phyloP scores from a whole-genome alignment of 2,329 filamentous ascomycete species.

The Orbilia brochopaga region DNA sequence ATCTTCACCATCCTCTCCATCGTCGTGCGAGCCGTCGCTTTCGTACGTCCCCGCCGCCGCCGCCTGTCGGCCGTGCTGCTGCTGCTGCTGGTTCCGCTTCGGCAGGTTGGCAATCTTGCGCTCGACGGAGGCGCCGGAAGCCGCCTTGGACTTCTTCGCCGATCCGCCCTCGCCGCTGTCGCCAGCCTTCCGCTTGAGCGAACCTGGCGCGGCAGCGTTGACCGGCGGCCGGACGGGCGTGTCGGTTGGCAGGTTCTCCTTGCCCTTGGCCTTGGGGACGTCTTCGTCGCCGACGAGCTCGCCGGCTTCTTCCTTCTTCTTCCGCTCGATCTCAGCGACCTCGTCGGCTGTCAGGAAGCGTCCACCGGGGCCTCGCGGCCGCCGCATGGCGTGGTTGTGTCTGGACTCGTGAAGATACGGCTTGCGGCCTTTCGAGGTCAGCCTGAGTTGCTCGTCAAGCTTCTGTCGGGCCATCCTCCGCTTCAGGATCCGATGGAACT shows the following conservation, averaged over 20 bases:
- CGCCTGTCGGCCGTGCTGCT: conserved; percentile 39
- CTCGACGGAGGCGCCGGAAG: conserved; percentile 38
- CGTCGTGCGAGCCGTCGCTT: conserved; percentile 50
- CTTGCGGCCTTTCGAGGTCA: conserved; percentile 94
- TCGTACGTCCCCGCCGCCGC: conserved; percentile 31
- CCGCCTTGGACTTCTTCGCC: conserved; percentile 47
- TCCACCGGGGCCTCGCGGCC: conserved; percentile 89
- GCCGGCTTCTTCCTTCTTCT: conserved; percentile 53
- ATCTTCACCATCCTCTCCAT: conserved; percentile 53
- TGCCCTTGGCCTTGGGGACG: conserved; percentile 49
- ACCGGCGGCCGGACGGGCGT: conserved; percentile 37
- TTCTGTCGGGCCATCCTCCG: conserved; percentile 89
- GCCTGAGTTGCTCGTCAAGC: conserved; percentile 85
- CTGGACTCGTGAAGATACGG: conserved; percentile 96
- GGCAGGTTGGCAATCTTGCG: conserved; percentile 52
- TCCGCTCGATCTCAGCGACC: conserved; percentile 55
- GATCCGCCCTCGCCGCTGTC: conserved; percentile 50
- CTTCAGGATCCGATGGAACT: conserved; percentile 97
- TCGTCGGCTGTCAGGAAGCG: conserved; percentile 96
- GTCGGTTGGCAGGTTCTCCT: conserved; percentile 52
- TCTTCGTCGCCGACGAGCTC: conserved; percentile 49
- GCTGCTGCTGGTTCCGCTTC: conserved; percentile 44
- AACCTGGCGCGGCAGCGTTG: conserved; percentile 50
- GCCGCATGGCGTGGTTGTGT: conserved; percentile 97
- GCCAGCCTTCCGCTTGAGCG: conserved; percentile 54